Conservation (phyloP, 2,329 filamentous ascomycete genomes). For the Fusarium subtropicale region DNA sequence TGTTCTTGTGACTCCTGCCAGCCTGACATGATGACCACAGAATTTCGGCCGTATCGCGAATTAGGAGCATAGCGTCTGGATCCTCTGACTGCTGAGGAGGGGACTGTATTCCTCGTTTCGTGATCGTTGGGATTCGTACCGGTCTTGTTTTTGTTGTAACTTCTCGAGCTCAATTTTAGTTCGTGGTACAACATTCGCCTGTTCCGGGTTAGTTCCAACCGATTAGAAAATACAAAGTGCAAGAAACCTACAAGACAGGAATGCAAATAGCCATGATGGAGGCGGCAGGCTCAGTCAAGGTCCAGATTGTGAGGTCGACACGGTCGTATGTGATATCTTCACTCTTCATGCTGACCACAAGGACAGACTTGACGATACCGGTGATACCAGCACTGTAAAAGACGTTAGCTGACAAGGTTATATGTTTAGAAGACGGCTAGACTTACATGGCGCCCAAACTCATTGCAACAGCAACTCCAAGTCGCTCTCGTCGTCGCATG, state of each 20-base stretch:
- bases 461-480: conserved; percentile 53
- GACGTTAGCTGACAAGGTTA: not conserved
- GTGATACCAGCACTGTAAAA: conserved; percentile 48
- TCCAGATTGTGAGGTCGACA: conserved; percentile 53
- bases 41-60: conserved; percentile 48
- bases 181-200: conserved; percentile 53
- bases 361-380: conserved; percentile 51
- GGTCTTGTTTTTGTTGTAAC: conserved; percentile 45
- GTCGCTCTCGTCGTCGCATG: conserved; percentile 49
- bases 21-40: conserved; percentile 50
- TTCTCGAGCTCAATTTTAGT: conserved; percentile 48
- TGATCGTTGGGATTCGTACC: conserved; percentile 21
- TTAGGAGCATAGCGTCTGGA: conserved; percentile 36
- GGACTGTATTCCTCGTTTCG: conserved; percentile 8
- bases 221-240: accelerated
- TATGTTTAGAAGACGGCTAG: accelerated
- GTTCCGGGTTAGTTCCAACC: not conserved
- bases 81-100: conserved; percentile 3
- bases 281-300: conserved; percentile 50
- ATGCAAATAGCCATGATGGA: conserved; percentile 54
- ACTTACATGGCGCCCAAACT: conserved; percentile 52
- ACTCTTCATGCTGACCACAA: conserved; percentile 50
- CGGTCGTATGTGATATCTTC: conserved; percentile 51
- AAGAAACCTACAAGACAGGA: conserved; percentile 48
- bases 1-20: conserved; percentile 52